Evolutionary conservation across 768 basidiomycete genomes (phyloP).

Genomic region (Suillus americanus): DNA sequence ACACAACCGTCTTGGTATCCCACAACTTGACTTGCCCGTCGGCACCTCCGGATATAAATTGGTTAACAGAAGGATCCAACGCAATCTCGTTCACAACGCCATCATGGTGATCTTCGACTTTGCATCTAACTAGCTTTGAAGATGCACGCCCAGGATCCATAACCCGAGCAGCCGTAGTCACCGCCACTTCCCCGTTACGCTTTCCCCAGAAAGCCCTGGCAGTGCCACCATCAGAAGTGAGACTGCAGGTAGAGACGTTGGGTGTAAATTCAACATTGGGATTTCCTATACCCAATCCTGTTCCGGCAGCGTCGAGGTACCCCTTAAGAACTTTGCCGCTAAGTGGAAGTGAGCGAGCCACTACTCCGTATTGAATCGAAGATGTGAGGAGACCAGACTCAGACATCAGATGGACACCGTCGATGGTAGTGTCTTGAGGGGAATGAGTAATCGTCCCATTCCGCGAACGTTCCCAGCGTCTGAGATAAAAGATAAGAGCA

Average conservation of each 20-base stretch:
- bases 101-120: slow-evolving; percentile 60
- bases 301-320: slow-evolving; percentile 63
- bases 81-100: slow-evolving; percentile 54
- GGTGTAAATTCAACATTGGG: slow-evolving; percentile 76
- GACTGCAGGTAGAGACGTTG: slow-evolving; percentile 56
- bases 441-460: slow-evolving; percentile 59
- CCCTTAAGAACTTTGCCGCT: slow-evolving; percentile 70
- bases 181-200: slow-evolving; percentile 62
- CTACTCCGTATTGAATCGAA: slow-evolving; percentile 66
- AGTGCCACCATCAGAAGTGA: slow-evolving; percentile 62
- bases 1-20: slow-evolving; percentile 54
- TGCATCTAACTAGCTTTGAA: slow-evolving; percentile 48
- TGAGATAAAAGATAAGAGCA: slow-evolving; percentile 25
- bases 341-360: slow-evolving; percentile 70
- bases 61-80: slow-evolving; percentile 42
- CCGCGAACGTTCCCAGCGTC: slow-evolving; percentile 70
- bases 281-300: slow-evolving; percentile 63
- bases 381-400: slow-evolving; percentile 55
- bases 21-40: slow-evolving; percentile 78
- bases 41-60: slow-evolving; percentile 51
- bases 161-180: slow-evolving; percentile 54
- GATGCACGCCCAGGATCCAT: slow-evolving; percentile 53
- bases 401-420: slow-evolving; percentile 60
- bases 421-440: slow-evolving; percentile 60
- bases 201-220: slow-evolving; percentile 77